Conservation (phyloP, 1,284 basidiomycete species). For the Quambalaria eucalypti region DNA sequence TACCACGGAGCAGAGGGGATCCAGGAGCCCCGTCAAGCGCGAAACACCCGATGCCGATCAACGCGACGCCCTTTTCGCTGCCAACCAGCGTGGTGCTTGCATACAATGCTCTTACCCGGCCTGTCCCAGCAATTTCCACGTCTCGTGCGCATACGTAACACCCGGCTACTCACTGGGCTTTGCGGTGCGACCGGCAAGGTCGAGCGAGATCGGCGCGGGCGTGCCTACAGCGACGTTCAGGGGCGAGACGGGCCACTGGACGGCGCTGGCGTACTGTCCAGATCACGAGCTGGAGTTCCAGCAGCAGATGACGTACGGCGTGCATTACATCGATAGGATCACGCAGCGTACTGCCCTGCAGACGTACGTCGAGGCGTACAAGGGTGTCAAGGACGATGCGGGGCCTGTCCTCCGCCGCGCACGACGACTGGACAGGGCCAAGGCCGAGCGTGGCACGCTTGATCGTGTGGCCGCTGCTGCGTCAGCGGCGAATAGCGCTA, state of each 20-base stretch:
- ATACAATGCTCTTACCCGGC: constrained; percentile 63
- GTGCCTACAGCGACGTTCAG: constrained; percentile 69
- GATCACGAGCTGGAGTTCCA: constrained; percentile 60
- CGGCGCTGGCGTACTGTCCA: constrained; percentile 69
- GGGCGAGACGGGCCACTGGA: constrained; percentile 73
- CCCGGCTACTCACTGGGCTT: constrained; percentile 63
- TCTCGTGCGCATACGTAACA: constrained; percentile 76
- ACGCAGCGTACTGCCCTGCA: constrained; percentile 76
- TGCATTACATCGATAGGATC: constrained; percentile 70
- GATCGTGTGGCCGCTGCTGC: too few species aligned
- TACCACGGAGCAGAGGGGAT: constrained; percentile 1
- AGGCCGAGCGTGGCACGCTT: too few species aligned
- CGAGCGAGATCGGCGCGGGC: constrained; percentile 58
- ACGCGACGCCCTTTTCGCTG: neutral
- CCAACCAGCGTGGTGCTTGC: constrained; percentile 57
- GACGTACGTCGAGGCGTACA: constrained; percentile 72
- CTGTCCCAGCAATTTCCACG: constrained; percentile 71
- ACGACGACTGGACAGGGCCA: too few species aligned
- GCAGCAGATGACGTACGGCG: constrained; percentile 63
- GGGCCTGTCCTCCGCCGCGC: too few species aligned
- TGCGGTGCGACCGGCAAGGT: constrained; percentile 44
- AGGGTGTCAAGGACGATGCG: too few species aligned
- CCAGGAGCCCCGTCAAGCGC: constrained; percentile 54
- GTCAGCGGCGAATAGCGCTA: too few species aligned
- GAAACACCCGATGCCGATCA: constrained; percentile 57